Base-by-base conservation (phyloP, 2,329 filamentous ascomycete species). In the Sarocladium oryzae region DNA sequence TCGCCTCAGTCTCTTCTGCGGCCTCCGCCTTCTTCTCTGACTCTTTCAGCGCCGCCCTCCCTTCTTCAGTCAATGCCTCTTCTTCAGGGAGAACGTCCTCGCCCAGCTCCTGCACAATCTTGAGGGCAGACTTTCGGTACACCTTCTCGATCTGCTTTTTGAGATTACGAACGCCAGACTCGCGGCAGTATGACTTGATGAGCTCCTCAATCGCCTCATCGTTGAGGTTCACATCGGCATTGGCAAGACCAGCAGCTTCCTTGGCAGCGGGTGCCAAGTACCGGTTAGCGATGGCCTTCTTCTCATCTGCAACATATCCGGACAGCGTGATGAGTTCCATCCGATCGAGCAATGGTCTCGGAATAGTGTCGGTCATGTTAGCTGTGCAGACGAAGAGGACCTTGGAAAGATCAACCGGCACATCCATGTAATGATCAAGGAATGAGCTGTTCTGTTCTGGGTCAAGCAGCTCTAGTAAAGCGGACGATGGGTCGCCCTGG, bases 81-180 rank as follows among this genome's bases (percentile, higher is more conserved):
- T 87, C 83, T 64, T 96, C 91, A 2, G 87, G 79, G 2, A 96
- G 70, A 1, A 78, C 88, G 5, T 89, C 85, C 63, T 96, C 91
- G 48, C 92, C 92, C 13, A 97, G 78, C 56, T 97, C 91, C 65
- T 92, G 87, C 11, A 99, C 92, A 58, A 99, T 99, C 72, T 96
- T 97, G 55, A 99, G 77, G 0, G 93, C 95, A 13, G 92, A 90
- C 70, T 99, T 99, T 53, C 93, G 85, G 71, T 96, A 99, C 2
- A 99, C 89, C 74, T 99, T 99, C 68, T 99, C 93, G 55, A 99
- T 99, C 68, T 97, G 92, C 75, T 99, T 97, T 80, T 99, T 99
- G 55, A 99, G 74, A 64, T 99, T 99, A 58, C 93, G 86, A 8
- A 99, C 95, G 60, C 93, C 93, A 38, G 90, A 96, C 70, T 99